Evolutionary conservation across 2,329 filamentous ascomycete genomes (phyloP), one percentile per base, ranked within the genome.

Genomic region (Tolypocladium tropicale): DNA sequence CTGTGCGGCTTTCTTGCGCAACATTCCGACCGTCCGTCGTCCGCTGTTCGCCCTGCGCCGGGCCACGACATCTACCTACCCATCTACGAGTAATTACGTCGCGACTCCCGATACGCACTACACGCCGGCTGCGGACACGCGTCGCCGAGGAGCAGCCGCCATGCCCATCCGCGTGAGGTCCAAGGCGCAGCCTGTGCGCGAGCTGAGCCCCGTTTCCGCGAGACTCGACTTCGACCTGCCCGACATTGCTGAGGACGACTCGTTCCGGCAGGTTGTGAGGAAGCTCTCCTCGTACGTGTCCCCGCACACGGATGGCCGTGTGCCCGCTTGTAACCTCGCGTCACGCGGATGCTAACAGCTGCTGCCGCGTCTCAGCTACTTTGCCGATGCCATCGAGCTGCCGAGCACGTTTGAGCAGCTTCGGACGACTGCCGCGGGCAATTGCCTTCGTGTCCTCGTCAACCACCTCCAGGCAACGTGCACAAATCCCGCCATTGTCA

Each of bases 401-500:
- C 85, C 88, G 18, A 81, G 82, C 65, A 86, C 82, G 16, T 90
- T 90, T 71, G 88, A 91, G 65, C 86, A 90, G 68, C 75, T 90
- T 10, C 78, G 86, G 52, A 86, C 84, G 6, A 86, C 83, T 1
- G 76, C 82, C 6, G 82, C 83, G 30, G 84, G 84, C 2, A 78
- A 76, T 59, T 82, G 74, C 62, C 76, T 81, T 64, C 80, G 75
- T 32, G 65, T 70, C 25, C 72, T 92, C 55, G 83, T 89, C 52
- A 78, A 83, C 43, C 81, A 90, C 66, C 76, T 92, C 33, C 78
- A 78, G 54, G 68, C 76, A 25, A 78, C 78, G 23, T 85, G 85
- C 63, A 83, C 82, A 56, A 88, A 91, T 66, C 83, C 81, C 6
- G 82, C 81, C 58, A 81, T 89, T 55, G 84, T 91, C 49, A 88